These are phyloP conservation scores for Deuterostichococcus epilithicus DNA, from an alignment of 139 green algal genomes.

Conservation along the genomic window DNA sequence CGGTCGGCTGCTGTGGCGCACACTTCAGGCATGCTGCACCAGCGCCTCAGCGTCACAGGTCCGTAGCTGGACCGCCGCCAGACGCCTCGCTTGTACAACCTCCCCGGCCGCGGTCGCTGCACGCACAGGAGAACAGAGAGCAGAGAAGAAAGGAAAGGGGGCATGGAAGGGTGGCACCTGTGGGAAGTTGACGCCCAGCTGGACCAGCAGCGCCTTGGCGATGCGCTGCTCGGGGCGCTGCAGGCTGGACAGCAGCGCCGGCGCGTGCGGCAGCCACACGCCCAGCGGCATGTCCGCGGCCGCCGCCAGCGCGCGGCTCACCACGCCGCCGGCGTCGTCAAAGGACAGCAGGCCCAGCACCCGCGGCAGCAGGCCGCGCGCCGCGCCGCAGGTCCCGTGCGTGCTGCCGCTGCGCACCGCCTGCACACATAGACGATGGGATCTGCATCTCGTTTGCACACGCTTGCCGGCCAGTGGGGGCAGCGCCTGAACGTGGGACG, in stretches of 20 bases:
- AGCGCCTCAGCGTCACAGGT: too few species aligned
- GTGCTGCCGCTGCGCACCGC: constrained; percentile 56
- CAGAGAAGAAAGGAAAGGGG: background rate
- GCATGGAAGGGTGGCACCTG: constrained; percentile 11
- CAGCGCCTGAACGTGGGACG: too few species aligned
- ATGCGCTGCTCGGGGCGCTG: constrained; percentile 69
- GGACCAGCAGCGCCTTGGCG: constrained; percentile 50
- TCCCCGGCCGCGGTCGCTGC: too few species aligned
- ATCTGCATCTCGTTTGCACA: too few species aligned
- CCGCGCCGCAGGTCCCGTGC: too few species aligned
- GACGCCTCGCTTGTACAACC: too few species aligned
- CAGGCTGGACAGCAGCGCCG: constrained; percentile 86
- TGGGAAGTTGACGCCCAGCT: constrained; percentile 25
- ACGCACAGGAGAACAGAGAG: background rate
- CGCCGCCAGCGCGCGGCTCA: constrained; percentile 32
- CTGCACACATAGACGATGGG: too few species aligned
- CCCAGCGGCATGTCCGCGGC: constrained; percentile 63
- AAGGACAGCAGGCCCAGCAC: constrained; percentile 87
- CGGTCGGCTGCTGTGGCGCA: too few species aligned
- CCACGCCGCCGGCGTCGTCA: constrained; percentile 57
- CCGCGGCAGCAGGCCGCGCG: constrained; percentile 68
- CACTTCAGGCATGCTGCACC: too few species aligned
- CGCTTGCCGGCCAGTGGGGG: too few species aligned
- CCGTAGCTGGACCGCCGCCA: too few species aligned
- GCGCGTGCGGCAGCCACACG: constrained; percentile 91